Conservation (phyloP, 306 rosid species). For the Cyamopsis tetragonoloba region DNA sequence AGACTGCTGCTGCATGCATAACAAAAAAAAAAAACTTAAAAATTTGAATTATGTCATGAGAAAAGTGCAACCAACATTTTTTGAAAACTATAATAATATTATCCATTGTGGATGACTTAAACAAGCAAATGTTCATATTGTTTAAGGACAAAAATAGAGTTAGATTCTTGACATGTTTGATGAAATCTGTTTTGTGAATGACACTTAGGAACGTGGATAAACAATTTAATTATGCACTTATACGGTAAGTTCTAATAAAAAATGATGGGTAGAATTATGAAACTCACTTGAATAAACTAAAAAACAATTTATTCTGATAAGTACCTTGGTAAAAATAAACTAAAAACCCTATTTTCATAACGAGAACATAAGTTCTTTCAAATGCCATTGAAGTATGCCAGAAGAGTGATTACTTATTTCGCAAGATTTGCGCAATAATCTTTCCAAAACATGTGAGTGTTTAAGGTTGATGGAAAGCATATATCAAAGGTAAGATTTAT, state of each 20-base stretch:
- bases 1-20: constrained; percentile 48
- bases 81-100: background rate
- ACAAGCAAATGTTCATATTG: background rate
- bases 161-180: background rate
- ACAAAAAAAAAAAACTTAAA: background rate
- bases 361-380: too few species aligned
- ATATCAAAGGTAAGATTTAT: background rate
- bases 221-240: too few species aligned
- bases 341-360: too few species aligned
- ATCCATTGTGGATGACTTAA: background rate
- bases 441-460: too few species aligned
- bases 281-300: too few species aligned
- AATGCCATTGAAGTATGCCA: too few species aligned
- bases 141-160: background rate
- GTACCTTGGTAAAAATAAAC: too few species aligned
- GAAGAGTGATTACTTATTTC: too few species aligned
- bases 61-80: background rate
- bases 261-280: too few species aligned
- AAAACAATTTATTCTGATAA: too few species aligned
- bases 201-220: background rate
- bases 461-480: background rate
- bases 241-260: too few species aligned
- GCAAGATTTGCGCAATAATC: too few species aligned
- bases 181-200: background rate
- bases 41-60: background rate